Evolutionary conservation across 83 land plant genomes (phyloP), one percentile per base, ranked within the genome.

Genomic region (Isoetes engelmannii): DNA sequence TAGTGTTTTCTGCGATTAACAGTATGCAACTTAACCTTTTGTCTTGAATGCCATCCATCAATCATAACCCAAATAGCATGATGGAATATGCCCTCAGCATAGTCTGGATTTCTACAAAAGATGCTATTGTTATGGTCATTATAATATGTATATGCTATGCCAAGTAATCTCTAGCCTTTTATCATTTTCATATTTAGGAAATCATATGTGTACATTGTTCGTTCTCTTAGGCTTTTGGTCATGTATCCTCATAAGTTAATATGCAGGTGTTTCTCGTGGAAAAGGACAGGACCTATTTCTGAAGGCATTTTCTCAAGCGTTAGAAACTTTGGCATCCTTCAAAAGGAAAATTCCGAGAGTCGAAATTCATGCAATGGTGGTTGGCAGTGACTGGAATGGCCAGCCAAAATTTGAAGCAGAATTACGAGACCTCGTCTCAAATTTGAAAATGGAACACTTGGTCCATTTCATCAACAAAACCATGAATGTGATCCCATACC

Each of bases 261-360:
- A 3, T 70, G 49, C 82, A 92, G 97, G 97, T 87, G 97, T 92
- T 62, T 92, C 97, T 56, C 85, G 97, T 37, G 97, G 97, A 45
- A 92, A 92, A 72, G 97, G 97, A 15, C 97, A 92, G 63, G 92
- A 92, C 74, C 53, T 89, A 56, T 92, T 92, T 74, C 84, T 92
- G 4, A 89, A 75, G 18, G 65, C 92, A 21, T 92, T 92, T 73
- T 41, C 74, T 69, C 81, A 87, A 57, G 81, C 82, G 48, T 60
- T 92, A 41, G 80, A 92, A 56, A 6, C 85, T 43, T 42, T 18
- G 3, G 62, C 28, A 18, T 12, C 12, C 8, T 12, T 1, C 28
- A 59, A 28, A 28, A 28, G 37, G 1, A 28, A 28, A 28, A 28
- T 28, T 0, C 37, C 37, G 37, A 28, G 37, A 28, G 78, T 85